Conservation (phyloP, 2,329 filamentous ascomycete genomes). For the Septoria petroselini region DNA sequence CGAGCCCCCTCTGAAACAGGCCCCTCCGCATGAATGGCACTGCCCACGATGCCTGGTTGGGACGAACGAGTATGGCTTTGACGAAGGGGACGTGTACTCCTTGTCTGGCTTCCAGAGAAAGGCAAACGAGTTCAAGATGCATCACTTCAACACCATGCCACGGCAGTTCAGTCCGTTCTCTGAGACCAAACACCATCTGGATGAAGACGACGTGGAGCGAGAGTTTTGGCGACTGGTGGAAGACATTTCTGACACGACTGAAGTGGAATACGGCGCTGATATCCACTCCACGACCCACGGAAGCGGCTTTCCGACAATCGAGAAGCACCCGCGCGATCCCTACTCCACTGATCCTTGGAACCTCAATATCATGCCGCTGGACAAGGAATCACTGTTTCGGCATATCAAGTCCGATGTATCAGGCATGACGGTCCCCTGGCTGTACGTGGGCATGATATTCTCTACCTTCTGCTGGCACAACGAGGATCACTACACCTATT, state of each 20-base stretch:
- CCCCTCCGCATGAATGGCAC: slow-evolving; percentile 89
- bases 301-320: slow-evolving; percentile 91
- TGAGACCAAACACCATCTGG: slow-evolving; percentile 75
- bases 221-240: slow-evolving; percentile 97
- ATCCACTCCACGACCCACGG: slow-evolving; percentile 98
- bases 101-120: slow-evolving; percentile 95
- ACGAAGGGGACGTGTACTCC: slow-evolving; percentile 94
- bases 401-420: slow-evolving; percentile 98
- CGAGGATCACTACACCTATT: slow-evolving; percentile 97
- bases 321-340: slow-evolving; percentile 80
- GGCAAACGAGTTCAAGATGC: slow-evolving; percentile 89
- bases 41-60: slow-evolving; percentile 93
- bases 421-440: slow-evolving; percentile 98
- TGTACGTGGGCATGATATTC: slow-evolving; percentile 99
- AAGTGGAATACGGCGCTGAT: slow-evolving; percentile 96
- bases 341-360: slow-evolving; percentile 96
- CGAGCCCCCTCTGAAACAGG: slow-evolving; percentile 77
- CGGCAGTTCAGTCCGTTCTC: slow-evolving; percentile 69
- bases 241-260: slow-evolving; percentile 89
- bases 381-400: slow-evolving; percentile 87
- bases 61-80: slow-evolving; percentile 94
- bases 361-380: slow-evolving; percentile 83
- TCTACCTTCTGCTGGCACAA: slow-evolving; percentile 99
- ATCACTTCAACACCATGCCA: slow-evolving; percentile 71
- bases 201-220: slow-evolving; percentile 90